phyloP scores from a whole-genome alignment of 345 rosid genomes.

The Turnera subulata region DNA sequence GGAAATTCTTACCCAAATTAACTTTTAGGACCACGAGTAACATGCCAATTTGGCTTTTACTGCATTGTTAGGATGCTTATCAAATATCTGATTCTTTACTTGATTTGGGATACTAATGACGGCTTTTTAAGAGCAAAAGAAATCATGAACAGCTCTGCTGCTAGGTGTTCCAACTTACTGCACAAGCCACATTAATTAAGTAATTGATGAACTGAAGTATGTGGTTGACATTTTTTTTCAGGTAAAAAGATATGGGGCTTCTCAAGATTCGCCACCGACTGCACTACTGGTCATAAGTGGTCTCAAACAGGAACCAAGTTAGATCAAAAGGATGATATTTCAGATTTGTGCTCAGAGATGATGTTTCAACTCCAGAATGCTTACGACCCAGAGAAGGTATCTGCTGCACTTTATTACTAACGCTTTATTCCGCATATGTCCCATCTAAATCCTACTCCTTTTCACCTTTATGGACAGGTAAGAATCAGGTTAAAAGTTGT shows the following conservation, averaged over 20 bases:
- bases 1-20: too few species aligned
- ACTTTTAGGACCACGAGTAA: too few species aligned
- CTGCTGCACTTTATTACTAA: neutral
- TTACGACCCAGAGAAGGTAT: conserved; percentile 88
- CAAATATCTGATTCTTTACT: too few species aligned
- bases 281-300: conserved; percentile 69
- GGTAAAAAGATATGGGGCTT: conserved; percentile 81
- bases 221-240: conserved; percentile 21
- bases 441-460: conserved; percentile 9
- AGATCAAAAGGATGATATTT: conserved; percentile 67
- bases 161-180: too few species aligned
- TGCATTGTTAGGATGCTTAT: too few species aligned
- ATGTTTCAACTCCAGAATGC: conserved; percentile 86
- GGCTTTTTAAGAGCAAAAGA: too few species aligned
- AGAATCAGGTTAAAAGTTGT: conserved; percentile 83
- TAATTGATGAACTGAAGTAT: too few species aligned
- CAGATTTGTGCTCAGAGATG: conserved; percentile 90
- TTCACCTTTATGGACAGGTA: conserved; percentile 36
- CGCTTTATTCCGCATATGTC: neutral
- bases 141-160: too few species aligned
- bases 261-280: conserved; percentile 80
- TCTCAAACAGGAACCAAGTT: conserved; percentile 48
- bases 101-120: too few species aligned
- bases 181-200: too few species aligned
- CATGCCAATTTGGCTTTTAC: too few species aligned